phyloP scores from a whole-genome alignment of 371 early-diverging fungal species.

The Zychaea mexicana region DNA sequence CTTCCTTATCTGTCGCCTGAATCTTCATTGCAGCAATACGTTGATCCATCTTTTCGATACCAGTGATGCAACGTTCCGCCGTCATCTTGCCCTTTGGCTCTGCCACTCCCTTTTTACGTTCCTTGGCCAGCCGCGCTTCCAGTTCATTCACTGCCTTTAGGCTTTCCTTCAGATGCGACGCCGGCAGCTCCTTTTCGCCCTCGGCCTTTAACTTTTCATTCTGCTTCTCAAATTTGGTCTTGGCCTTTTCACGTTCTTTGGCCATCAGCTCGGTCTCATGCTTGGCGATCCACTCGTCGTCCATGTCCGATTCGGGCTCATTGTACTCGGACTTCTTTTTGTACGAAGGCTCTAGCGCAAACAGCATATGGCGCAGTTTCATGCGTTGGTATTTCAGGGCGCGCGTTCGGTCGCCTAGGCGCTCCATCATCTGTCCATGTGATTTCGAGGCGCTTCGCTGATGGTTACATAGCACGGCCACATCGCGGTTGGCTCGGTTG shows the following conservation, averaged over 20 bases:
- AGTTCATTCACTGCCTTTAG: constrained; percentile 56
- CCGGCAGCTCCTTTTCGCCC: constrained; percentile 50
- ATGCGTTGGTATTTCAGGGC: constrained; percentile 84
- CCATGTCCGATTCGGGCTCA: constrained; percentile 77
- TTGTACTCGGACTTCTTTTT: constrained; percentile 74
- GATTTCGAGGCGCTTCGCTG: constrained; percentile 87
- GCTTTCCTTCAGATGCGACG: constrained; percentile 57
- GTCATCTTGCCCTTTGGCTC: constrained; percentile 40
- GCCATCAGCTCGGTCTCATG: constrained; percentile 59
- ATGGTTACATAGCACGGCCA: constrained; percentile 98
- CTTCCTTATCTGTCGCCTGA: constrained; percentile 86
- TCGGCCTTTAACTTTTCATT: constrained; percentile 70
- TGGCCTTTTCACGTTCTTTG: constrained; percentile 63
- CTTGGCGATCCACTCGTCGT: constrained; percentile 77
- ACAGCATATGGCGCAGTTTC: constrained; percentile 67
- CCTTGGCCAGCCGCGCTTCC: constrained; percentile 45
- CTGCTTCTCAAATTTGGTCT: constrained; percentile 69
- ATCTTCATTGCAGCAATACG: constrained; percentile 68
- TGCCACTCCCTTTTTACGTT: constrained; percentile 51
- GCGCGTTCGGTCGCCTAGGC: constrained; percentile 80
- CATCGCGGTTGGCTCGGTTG: constrained; percentile 95
- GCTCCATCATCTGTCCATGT: constrained; percentile 78
- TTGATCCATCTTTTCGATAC: constrained; percentile 68
- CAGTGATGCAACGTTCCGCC: constrained; percentile 64
- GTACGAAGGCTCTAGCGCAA: constrained; percentile 72